Evolutionary conservation across 1,284 basidiomycete species (phyloP), one percentile per base, ranked within the genome.

Genomic region (Paramarasmius palmivorus): DNA sequence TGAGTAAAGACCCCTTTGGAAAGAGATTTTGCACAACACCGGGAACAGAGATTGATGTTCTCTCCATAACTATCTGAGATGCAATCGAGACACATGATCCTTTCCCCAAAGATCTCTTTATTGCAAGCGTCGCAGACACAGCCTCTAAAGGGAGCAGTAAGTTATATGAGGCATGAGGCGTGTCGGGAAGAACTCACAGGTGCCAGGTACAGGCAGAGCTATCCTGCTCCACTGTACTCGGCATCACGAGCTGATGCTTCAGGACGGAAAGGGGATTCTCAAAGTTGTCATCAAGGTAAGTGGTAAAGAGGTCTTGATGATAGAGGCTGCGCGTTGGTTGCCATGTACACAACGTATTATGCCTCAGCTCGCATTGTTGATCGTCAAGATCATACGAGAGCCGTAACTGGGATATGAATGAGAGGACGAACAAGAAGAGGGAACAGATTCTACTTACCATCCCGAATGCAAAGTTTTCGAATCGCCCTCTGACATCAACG

Each of bases 121-220:
- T 64, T 66, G 49, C 70, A 72, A 46, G 59, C 65, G 53, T 72
- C 70, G 46, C 70, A 72, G 9, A 64, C 66, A 63, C 65, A 68
- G 3, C 66, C 52, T 3, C 69, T 72, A 8, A 42, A 32, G 10
- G 41, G 34, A 25, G 14, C 29, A 32, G 29, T 32, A 12, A 32
- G 29, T 6, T 32, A 32, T 32, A 12, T 32, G 29, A 32, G 12
- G 12, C 6, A 6, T 6, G 12, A 12, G 12, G 12, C 29, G 12
- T 6, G 7, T 32, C 12, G 7, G 12, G 29, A 32, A 12, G 7
- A 12, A 32, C 29, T 6, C 12, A 32, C 29, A 32, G 29, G 29
- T 32, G 29, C 29, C 29, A 32, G 29, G 12, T 32, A 12, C 12
- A 6, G 29, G 12, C 29, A n/a, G n/a, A n/a, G n/a, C n/a, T n/a